phyloP scores from a whole-genome alignment of 1,139 yeast species.

The Neolecta irregularis region DNA sequence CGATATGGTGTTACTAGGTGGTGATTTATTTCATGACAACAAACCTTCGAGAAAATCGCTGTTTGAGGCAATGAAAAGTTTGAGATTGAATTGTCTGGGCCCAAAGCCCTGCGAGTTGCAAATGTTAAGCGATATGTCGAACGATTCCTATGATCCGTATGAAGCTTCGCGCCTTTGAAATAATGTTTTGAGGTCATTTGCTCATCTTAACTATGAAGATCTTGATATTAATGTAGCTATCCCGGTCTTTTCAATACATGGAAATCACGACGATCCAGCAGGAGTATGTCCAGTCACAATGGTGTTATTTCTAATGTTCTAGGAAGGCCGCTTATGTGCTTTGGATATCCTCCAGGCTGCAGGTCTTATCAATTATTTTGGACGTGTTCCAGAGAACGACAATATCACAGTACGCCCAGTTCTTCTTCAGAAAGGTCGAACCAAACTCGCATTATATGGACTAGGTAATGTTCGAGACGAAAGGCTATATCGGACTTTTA shows the following conservation, averaged over 20 bases:
- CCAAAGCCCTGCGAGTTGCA: conserved; percentile 81
- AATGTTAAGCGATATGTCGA: conserved; percentile 61
- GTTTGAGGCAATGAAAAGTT: conserved; percentile 63
- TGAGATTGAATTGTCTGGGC: conserved; percentile 64
- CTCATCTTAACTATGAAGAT: conserved; percentile 74
- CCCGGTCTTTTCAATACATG: conserved; percentile 90
- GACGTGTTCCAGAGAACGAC: conserved; percentile 65
- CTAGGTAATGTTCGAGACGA: conserved; percentile 82
- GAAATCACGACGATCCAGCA: conserved; percentile 94
- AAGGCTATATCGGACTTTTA: conserved; percentile 62
- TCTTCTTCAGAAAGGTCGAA: conserved; percentile 62
- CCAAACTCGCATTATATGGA: conserved; percentile 78
- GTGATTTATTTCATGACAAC: conserved; percentile 82
- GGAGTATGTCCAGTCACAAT: conserved; percentile 32
- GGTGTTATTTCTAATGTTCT: conserved; percentile 1
- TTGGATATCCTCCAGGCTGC: conserved; percentile 68
- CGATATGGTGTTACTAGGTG: conserved; percentile 83
- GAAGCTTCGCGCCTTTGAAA: conserved; percentile 13
- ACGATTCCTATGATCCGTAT: conserved; percentile 39
- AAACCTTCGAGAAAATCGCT: conserved; percentile 77
- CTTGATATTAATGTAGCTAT: conserved; percentile 74
- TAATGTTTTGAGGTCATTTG: conserved; percentile 24
- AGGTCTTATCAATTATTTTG: conserved; percentile 82
- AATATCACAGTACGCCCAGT: conserved; percentile 63
- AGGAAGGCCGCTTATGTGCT: conserved; percentile 59